Evolutionary conservation across 1,284 basidiomycete genomes (phyloP).

Genomic region (Blastosporella zonata): DNA sequence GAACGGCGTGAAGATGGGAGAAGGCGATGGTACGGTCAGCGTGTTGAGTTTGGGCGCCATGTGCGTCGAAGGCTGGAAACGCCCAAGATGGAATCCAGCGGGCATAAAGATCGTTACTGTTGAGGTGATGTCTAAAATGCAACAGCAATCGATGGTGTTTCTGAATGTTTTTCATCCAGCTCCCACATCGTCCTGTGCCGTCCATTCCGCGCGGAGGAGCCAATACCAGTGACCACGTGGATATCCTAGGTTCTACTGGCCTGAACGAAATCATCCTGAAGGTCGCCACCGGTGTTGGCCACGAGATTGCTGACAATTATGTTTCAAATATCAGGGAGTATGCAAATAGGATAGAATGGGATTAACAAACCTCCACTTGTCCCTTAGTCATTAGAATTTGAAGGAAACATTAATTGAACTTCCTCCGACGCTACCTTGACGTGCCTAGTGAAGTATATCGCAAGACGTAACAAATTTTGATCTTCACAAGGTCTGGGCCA

Average conservation of each 20-base stretch:
- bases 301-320: constrained; percentile 70
- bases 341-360: constrained; percentile 76
- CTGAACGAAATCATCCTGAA: constrained; percentile 92
- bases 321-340: constrained; percentile 84
- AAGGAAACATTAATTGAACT: constrained; percentile 17
- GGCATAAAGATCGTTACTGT: constrained; percentile 84
- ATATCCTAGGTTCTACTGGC: constrained; percentile 86
- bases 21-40: constrained; percentile 96
- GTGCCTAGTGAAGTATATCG: constrained; percentile 15
- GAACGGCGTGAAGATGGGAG: constrained; percentile 86
- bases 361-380: constrained; percentile 32
- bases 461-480: constrained; percentile 12
- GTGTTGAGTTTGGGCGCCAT: constrained; percentile 89
- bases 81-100: constrained; percentile 90
- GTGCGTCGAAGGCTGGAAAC: constrained; percentile 96
- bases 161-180: constrained; percentile 38
- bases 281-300: constrained; percentile 74
- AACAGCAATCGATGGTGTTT: not conserved
- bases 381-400: not conserved
- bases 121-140: constrained; percentile 49
- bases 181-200: constrained; percentile 80
- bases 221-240: constrained; percentile 89
- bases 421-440: constrained; percentile 13
- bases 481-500: constrained; percentile 17
- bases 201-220: constrained; percentile 86